Conservation (phyloP, 208 protist genomes). For the Crithidia thermophila region DNA sequence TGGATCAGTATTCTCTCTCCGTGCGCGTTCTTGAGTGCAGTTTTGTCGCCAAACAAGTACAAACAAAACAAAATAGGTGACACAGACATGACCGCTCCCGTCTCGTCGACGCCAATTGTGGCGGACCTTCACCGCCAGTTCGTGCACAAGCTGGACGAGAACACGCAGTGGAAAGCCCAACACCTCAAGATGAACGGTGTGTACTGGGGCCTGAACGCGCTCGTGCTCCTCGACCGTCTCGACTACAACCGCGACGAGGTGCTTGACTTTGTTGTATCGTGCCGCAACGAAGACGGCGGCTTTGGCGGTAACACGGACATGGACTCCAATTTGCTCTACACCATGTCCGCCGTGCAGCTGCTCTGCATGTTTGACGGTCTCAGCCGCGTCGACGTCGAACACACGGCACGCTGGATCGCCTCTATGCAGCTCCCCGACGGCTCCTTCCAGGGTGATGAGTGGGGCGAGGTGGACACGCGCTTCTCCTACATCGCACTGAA, state of each 20-base stretch:
- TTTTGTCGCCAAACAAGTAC: too few species aligned
- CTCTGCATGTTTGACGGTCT: slow-evolving; percentile 84
- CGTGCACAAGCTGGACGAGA: slow-evolving; percentile 74
- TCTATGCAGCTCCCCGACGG: slow-evolving; percentile 97
- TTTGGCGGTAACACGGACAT: slow-evolving; percentile 98
- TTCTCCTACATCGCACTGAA: slow-evolving; percentile 98
- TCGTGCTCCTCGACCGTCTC: slow-evolving; percentile 67
- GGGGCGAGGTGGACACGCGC: slow-evolving; percentile 98
- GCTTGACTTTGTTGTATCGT: slow-evolving; percentile 93
- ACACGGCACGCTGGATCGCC: slow-evolving; percentile 75
- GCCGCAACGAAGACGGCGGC: slow-evolving; percentile 95
- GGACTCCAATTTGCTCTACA: slow-evolving; percentile 99
- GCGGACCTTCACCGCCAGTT: slow-evolving; percentile 79
- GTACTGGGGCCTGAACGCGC: slow-evolving; percentile 97
- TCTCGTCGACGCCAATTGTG: slow-evolving; percentile 27
- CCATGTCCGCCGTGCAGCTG: slow-evolving; percentile 97
- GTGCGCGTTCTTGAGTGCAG: too few species aligned
- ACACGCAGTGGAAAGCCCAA: slow-evolving; percentile 93
- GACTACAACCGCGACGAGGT: slow-evolving; percentile 91
- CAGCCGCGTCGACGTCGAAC: slow-evolving; percentile 65
- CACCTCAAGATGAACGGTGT: slow-evolving; percentile 97
- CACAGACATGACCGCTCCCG: not conserved
- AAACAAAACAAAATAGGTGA: not conserved
- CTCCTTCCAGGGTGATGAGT: slow-evolving; percentile 98
- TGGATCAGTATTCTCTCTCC: too few species aligned